These are phyloP conservation scores for Thermochaetoides thermophila DNA, from an alignment of 495 filamentous ascomycete genomes.

Conservation along the genomic window DNA sequence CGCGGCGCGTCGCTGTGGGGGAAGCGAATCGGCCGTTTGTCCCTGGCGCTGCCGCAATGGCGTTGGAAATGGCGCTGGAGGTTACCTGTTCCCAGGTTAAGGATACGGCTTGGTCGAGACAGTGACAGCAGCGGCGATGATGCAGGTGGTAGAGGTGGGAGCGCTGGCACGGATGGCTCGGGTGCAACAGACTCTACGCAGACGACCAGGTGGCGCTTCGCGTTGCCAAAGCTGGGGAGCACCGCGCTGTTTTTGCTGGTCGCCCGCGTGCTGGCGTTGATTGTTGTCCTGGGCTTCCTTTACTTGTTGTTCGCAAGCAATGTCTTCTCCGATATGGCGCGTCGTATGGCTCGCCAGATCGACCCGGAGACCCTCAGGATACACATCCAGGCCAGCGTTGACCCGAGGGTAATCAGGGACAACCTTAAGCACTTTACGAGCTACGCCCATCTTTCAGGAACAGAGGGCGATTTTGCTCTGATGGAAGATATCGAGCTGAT, in stretches of 20 bases:
- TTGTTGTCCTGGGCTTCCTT: slow-evolving; percentile 57
- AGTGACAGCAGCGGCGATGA: slow-evolving; percentile 1
- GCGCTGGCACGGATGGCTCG: background rate
- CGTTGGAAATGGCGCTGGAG: slow-evolving; percentile 33
- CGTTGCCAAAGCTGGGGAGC: slow-evolving; percentile 15
- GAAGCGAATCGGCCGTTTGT: slow-evolving; percentile 31
- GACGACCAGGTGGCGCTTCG: slow-evolving; percentile 5
- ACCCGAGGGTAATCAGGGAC: slow-evolving; percentile 50
- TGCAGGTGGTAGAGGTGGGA: slow-evolving; percentile 2
- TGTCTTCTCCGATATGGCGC: slow-evolving; percentile 49
- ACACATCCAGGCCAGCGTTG: slow-evolving; percentile 54
- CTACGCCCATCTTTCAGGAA: slow-evolving; percentile 80
- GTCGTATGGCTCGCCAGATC: slow-evolving; percentile 37
- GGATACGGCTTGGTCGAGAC: slow-evolving; percentile 21
- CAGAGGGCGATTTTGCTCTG: slow-evolving; percentile 71
- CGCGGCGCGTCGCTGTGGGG: slow-evolving; percentile 29
- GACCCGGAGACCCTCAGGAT: slow-evolving; percentile 53
- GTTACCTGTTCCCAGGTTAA: slow-evolving; percentile 29
- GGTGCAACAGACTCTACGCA: background rate
- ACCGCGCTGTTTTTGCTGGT: slow-evolving; percentile 30
- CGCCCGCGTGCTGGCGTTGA: slow-evolving; percentile 55
- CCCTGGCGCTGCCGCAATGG: slow-evolving; percentile 30
- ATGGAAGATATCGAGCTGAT: slow-evolving; percentile 66
- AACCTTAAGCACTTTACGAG: slow-evolving; percentile 56
- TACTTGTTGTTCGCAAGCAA: slow-evolving; percentile 78